Percentiles rank a stretch among this genome's conserved stretches.
Conservation (phyloP, 805 yeast genomes). For the Cyberlindnera subsufficiens region DNA sequence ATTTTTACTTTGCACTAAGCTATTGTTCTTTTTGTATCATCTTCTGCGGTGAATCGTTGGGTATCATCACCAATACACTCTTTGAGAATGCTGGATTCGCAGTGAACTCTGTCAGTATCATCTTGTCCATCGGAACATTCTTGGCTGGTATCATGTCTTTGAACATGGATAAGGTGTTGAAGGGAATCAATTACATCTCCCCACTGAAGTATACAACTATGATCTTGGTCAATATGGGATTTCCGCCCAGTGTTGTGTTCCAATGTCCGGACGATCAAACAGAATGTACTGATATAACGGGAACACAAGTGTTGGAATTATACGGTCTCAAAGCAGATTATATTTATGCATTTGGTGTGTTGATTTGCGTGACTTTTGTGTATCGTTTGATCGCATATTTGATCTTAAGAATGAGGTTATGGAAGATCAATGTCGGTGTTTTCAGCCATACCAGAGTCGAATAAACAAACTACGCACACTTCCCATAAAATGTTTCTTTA, state of each 20-base stretch:
- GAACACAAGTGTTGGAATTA: conserved; percentile 46
- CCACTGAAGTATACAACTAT: conserved; percentile 70
- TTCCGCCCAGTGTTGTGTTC: conserved; percentile 34
- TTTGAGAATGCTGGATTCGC: conserved; percentile 78
- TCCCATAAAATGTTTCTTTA: no score
- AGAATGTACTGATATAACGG: conserved; percentile 45
- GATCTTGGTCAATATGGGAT: conserved; percentile 53
- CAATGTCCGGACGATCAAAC: conserved; percentile 40
- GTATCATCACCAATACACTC: conserved; percentile 70
- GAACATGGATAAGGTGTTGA: conserved; percentile 62
- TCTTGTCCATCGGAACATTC: conserved; percentile 65
- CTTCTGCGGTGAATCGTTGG: conserved; percentile 80
- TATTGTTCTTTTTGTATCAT: conserved; percentile 49
- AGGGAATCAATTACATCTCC: conserved; percentile 68
- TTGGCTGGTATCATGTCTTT: conserved; percentile 85
- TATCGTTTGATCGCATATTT: conserved; percentile 36
- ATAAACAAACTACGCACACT: background rate
- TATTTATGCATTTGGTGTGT: conserved; percentile 30
- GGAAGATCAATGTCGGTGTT: conserved; percentile 16
- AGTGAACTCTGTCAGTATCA: conserved; percentile 60
- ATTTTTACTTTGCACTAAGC: conserved; percentile 59
- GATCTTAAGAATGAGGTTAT: conserved; percentile 13
- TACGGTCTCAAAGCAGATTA: conserved; percentile 34
- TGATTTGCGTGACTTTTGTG: conserved; percentile 33
- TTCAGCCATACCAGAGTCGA: conserved; percentile 1